Evolutionary conservation across 148 eudicot genomes (phyloP).

Genomic region (Chenopodium suecicum): DNA sequence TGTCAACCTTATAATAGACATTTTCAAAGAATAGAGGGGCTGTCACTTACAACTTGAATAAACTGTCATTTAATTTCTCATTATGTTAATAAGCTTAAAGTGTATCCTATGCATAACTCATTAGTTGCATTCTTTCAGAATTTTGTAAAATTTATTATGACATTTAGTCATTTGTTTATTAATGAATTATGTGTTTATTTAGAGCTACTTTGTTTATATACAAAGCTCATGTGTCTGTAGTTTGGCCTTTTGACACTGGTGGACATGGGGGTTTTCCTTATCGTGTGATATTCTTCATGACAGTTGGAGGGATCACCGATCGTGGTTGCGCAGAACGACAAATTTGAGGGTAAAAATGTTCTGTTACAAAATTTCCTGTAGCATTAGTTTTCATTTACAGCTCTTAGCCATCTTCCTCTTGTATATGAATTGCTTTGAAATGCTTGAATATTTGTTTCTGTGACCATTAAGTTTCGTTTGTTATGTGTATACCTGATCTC

Average conservation of each 20-base stretch:
- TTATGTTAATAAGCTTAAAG: not conserved
- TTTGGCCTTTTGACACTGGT: not conserved
- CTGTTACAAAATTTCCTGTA: not conserved
- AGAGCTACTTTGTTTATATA: not conserved
- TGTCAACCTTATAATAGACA: not conserved
- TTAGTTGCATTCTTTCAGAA: not conserved
- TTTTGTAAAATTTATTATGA: not conserved
- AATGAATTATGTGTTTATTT: not conserved
- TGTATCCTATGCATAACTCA: not conserved
- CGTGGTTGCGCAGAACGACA: constrained; percentile 88
- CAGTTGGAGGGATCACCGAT: constrained; percentile 91
- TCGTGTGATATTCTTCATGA: constrained; percentile 12
- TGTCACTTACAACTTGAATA: not conserved
- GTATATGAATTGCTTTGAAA: not conserved
- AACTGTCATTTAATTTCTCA: not conserved
- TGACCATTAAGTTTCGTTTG: not conserved
- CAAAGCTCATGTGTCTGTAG: not conserved
- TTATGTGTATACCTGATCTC: not conserved
- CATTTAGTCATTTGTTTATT: not conserved
- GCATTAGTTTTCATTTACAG: not conserved
- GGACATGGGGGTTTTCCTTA: constrained; percentile 11
- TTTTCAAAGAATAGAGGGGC: not conserved
- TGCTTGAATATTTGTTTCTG: not conserved
- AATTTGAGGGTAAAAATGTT: constrained; percentile 63
- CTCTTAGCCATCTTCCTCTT: not conserved